Evolutionary conservation across 805 yeast genomes (phyloP).

Genomic region (Kluyveromyces starmeri): DNA sequence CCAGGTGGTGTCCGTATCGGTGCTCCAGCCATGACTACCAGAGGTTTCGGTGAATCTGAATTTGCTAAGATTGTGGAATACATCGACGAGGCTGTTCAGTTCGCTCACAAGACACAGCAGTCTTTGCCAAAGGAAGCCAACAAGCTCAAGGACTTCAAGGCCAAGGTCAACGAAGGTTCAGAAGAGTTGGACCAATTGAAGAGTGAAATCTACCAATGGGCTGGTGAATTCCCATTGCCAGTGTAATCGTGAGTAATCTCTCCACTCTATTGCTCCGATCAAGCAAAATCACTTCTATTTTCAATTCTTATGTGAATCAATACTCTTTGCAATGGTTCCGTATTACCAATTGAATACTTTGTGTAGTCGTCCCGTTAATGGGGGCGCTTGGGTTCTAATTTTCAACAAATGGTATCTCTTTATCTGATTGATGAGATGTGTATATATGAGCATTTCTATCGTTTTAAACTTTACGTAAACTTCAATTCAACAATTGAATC

Average conservation of each 20-base stretch:
- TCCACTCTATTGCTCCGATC: neutral
- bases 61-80: slow-evolving; percentile 71
- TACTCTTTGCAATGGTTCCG: neutral
- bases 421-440: slow-evolving; percentile 1
- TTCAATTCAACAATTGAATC: slow-evolving; percentile 6
- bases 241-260: slow-evolving; percentile 35
- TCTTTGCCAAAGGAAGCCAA: slow-evolving; percentile 85
- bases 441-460: neutral
- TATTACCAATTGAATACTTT: slow-evolving; percentile 1
- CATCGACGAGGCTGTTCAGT: slow-evolving; percentile 70
- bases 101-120: slow-evolving; percentile 68
- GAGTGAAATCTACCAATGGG: slow-evolving; percentile 82
- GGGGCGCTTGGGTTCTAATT: slow-evolving; percentile 6
- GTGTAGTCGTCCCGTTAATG: too few species aligned
- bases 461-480: neutral
- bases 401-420: slow-evolving; percentile 6
- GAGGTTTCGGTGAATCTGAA: slow-evolving; percentile 88
- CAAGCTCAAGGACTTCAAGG: slow-evolving; percentile 93
- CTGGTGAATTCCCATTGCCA: slow-evolving; percentile 72
- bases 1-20: slow-evolving; percentile 98
- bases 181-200: slow-evolving; percentile 60
- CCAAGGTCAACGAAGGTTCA: slow-evolving; percentile 61
- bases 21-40: slow-evolving; percentile 97
- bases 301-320: slow-evolving; percentile 1
- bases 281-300: too few species aligned